Conservation (phyloP, 2,329 filamentous ascomycete genomes). For the Polychaeton citri region DNA sequence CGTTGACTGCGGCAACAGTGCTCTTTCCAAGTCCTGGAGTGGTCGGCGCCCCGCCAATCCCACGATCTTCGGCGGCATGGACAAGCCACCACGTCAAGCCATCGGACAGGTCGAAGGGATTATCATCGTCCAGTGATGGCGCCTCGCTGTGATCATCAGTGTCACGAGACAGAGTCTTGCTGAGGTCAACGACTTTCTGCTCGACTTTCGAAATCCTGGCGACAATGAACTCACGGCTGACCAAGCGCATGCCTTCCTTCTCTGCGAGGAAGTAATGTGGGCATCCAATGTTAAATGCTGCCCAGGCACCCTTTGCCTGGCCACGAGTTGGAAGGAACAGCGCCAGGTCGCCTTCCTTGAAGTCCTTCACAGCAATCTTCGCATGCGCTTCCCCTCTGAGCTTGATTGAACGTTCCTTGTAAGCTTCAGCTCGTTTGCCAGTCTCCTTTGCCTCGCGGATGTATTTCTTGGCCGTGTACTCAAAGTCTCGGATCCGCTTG, state of each 20-base stretch:
- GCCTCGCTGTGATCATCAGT: slow-evolving; percentile 3
- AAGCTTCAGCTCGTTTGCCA: slow-evolving; percentile 30
- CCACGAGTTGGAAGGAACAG: slow-evolving; percentile 90
- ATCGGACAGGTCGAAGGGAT: slow-evolving; percentile 92
- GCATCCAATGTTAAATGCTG: slow-evolving; percentile 93
- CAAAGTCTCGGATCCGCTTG: slow-evolving; percentile 83
- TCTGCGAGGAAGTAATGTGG: slow-evolving; percentile 95
- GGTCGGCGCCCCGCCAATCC: slow-evolving; percentile 57
- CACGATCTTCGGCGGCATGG: slow-evolving; percentile 82
- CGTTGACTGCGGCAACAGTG: slow-evolving; percentile 75
- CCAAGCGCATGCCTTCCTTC: slow-evolving; percentile 74
- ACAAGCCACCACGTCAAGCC: slow-evolving; percentile 93
- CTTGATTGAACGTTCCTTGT: slow-evolving; percentile 73
- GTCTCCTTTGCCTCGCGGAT: slow-evolving; percentile 67
- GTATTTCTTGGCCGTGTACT: slow-evolving; percentile 85
- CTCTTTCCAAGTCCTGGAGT: slow-evolving; percentile 85
- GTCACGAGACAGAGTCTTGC: slow-evolving; percentile 51
- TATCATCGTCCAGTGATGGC: slow-evolving; percentile 66
- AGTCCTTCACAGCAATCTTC: slow-evolving; percentile 90
- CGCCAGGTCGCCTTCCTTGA: slow-evolving; percentile 92
- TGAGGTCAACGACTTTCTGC: slow-evolving; percentile 85
- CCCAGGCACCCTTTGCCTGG: slow-evolving; percentile 89
- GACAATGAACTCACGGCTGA: slow-evolving; percentile 86
- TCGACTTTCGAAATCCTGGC: slow-evolving; percentile 84
- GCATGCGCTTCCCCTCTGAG: slow-evolving; percentile 78